Conservation (phyloP, 768 basidiomycete genomes). For the Leccinum rimulosum region DNA sequence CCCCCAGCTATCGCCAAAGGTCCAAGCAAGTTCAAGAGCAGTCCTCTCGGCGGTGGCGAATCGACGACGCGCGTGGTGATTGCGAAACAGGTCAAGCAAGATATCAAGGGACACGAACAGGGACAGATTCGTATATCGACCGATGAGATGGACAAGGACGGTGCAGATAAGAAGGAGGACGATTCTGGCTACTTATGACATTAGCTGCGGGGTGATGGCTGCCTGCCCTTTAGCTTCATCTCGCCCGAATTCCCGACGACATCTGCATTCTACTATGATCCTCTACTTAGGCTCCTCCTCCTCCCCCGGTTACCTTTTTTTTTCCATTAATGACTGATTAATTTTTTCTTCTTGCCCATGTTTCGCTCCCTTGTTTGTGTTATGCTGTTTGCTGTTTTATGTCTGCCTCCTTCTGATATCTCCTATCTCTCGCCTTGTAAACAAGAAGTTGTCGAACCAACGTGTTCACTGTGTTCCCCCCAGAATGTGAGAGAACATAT, state of each 20-base stretch:
- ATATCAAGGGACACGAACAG: conserved; percentile 20
- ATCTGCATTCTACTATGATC: background rate
- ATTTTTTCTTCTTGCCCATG: background rate
- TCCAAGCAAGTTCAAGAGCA: conserved; percentile 67
- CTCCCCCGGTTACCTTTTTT: background rate
- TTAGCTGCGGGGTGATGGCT: background rate
- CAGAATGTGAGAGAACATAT: background rate
- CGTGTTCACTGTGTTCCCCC: background rate
- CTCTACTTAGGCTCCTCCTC: no score
- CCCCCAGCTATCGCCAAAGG: conserved; percentile 40
- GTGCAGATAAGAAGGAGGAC: conserved; percentile 35
- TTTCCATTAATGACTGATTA: background rate
- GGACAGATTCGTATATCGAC: conserved; percentile 30
- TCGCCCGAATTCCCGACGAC: background rate
- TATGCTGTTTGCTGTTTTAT: background rate
- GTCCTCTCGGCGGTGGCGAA: conserved; percentile 53
- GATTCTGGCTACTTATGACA: conserved; percentile 29
- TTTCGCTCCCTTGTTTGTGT: background rate
- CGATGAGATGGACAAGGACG: conserved; percentile 34
- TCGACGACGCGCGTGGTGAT: conserved; percentile 42
- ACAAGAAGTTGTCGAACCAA: background rate
- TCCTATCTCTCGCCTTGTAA: background rate
- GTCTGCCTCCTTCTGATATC: background rate
- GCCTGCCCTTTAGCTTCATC: no score
- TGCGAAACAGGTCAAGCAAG: conserved; percentile 47